phyloP scores from a whole-genome alignment of 306 rosid genomes.

The Corylus avellana region DNA sequence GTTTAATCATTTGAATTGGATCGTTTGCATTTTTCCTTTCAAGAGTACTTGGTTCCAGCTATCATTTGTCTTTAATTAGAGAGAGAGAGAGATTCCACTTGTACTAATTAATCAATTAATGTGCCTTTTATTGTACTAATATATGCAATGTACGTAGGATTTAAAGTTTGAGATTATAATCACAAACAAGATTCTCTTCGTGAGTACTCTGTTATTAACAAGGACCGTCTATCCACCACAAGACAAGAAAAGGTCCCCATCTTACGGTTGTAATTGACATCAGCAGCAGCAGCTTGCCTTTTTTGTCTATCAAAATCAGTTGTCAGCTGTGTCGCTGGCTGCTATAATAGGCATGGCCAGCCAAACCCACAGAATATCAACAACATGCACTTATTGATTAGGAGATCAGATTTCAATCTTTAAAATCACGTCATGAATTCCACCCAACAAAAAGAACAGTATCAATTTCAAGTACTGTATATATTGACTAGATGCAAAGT shows the following conservation, averaged over 20 bases:
- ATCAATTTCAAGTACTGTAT: slow-evolving; percentile 6
- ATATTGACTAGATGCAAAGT: slow-evolving; percentile 34
- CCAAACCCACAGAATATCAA: not conserved
- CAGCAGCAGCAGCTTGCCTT: not conserved
- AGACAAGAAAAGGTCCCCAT: not conserved
- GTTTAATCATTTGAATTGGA: not conserved
- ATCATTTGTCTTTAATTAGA: slow-evolving; percentile 26
- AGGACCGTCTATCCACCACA: slow-evolving; percentile 15
- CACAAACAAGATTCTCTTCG: slow-evolving; percentile 22
- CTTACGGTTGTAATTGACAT: slow-evolving; percentile 7
- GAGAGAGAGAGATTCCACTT: slow-evolving; percentile 10
- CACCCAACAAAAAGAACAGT: not conserved
- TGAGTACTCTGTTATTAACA: slow-evolving; percentile 17
- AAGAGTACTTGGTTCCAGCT: slow-evolving; percentile 55
- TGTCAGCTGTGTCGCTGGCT: not conserved
- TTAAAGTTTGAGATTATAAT: slow-evolving; percentile 21
- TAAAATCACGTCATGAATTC: not conserved
- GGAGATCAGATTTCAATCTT: not conserved
- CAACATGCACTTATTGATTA: not conserved
- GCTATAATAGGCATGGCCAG: not conserved
- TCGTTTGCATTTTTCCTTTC: slow-evolving; percentile 26
- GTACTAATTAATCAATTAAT: not conserved
- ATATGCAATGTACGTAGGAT: not conserved
- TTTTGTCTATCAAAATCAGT: not conserved
- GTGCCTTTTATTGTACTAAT: not conserved